Evolutionary conservation across 2,329 filamentous ascomycete genomes (phyloP).

Genomic region (Emmonsiellopsis sp.): DNA sequence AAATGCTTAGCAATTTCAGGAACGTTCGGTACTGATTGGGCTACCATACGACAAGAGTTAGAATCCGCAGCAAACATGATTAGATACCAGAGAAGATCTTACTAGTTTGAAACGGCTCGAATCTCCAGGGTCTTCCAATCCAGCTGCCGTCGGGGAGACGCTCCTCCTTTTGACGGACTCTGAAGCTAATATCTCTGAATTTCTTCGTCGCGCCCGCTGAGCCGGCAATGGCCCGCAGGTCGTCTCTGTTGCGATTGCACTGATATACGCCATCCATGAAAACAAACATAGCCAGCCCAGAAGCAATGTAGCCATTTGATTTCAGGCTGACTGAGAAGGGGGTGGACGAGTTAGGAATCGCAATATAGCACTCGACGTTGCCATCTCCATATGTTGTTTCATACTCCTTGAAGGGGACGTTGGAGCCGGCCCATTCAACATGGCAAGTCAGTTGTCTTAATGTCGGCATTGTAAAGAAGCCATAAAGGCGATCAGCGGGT

Average conservation of each 20-base stretch:
- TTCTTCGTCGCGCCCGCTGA: constrained; percentile 15
- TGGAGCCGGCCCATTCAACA: constrained; percentile 39
- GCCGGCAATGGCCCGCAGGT: constrained; percentile 19
- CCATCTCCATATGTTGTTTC: constrained; percentile 42
- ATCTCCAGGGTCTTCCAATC: constrained; percentile 44
- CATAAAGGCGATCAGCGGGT: neutral
- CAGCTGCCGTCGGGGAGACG: constrained; percentile 36
- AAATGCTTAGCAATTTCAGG: constrained; percentile 10
- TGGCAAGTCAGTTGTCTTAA: constrained; percentile 45
- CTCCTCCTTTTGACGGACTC: constrained; percentile 46
- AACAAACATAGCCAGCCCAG: constrained; percentile 45
- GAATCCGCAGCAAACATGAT: neutral
- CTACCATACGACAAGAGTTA: neutral
- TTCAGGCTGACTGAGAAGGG: constrained; percentile 42
- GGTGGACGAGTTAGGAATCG: constrained; percentile 36
- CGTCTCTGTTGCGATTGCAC: constrained; percentile 44
- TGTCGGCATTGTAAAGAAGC: constrained; percentile 37
- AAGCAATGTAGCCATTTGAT: constrained; percentile 42
- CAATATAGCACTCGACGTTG: constrained; percentile 42
- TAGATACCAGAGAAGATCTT: constrained; percentile 8
- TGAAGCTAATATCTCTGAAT: constrained; percentile 37
- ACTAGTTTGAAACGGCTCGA: constrained; percentile 42
- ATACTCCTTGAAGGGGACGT: constrained; percentile 39
- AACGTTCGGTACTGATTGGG: neutral
- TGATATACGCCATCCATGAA: constrained; percentile 51